Conservation (phyloP, 208 protist genomes). For the Sergeia podlipaevii region DNA sequence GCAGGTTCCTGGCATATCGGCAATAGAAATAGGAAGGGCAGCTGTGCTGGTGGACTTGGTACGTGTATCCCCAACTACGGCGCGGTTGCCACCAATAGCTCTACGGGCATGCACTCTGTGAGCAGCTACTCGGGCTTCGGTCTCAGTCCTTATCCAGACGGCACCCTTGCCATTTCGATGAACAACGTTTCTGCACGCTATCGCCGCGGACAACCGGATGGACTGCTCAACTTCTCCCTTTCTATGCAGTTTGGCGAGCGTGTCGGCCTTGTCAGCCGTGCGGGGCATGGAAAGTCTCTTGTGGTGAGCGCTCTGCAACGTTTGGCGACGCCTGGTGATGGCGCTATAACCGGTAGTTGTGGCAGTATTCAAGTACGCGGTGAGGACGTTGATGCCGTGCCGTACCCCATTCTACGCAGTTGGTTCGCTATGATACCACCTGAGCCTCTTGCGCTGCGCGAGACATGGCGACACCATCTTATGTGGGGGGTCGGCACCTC, state of each 20-base stretch:
- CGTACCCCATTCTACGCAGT: conserved; percentile 88
- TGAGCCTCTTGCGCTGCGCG: conserved; percentile 93
- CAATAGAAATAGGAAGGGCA: too few species aligned
- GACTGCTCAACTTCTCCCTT: conserved; percentile 45
- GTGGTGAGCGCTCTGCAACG: conserved; percentile 60
- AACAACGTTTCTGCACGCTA: conserved; percentile 60
- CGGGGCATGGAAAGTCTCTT: conserved; percentile 67
- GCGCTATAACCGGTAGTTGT: too few species aligned
- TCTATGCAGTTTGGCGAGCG: conserved; percentile 42
- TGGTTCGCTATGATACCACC: conserved; percentile 97
- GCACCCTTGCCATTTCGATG: too few species aligned
- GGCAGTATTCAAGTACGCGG: conserved; percentile 89
- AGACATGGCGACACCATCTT: conserved; percentile 93
- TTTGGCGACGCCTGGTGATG: conserved; percentile 75
- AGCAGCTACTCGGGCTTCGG: too few species aligned
- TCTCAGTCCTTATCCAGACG: too few species aligned
- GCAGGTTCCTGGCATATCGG: too few species aligned
- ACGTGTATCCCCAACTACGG: too few species aligned
- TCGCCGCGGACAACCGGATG: conserved; percentile 33
- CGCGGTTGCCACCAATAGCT: too few species aligned
- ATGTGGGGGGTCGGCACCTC: conserved; percentile 31
- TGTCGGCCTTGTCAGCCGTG: conserved; percentile 50
- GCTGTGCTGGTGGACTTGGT: too few species aligned
- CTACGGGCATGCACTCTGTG: too few species aligned
- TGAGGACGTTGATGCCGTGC: conserved; percentile 81